Evolutionary conservation across 805 yeast genomes (phyloP).

Genomic region (Tetrapisispora nanseiensis): DNA sequence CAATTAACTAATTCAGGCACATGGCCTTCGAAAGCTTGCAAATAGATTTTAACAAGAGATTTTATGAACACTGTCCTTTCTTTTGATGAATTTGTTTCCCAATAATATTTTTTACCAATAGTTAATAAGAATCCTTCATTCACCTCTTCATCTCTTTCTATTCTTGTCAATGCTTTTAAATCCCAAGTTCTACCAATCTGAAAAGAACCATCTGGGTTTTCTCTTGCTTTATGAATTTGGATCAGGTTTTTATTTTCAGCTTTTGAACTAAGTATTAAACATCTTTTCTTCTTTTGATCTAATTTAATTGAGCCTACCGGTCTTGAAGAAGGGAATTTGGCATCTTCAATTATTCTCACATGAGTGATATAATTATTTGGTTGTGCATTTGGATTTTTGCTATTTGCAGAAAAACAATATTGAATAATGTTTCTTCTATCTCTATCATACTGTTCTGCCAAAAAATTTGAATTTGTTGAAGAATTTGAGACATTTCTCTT

Average conservation of each 20-base stretch:
- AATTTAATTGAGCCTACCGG: slow-evolving; percentile 50
- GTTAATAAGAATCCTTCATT: slow-evolving; percentile 48
- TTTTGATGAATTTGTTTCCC: slow-evolving; percentile 56
- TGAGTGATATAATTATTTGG: slow-evolving; percentile 65
- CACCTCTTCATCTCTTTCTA: slow-evolving; percentile 45
- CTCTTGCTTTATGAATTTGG: slow-evolving; percentile 77
- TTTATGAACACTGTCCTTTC: slow-evolving; percentile 52
- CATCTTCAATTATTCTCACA: slow-evolving; percentile 63
- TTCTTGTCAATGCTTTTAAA: slow-evolving; percentile 51
- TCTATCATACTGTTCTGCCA: slow-evolving; percentile 50
- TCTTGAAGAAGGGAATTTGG: slow-evolving; percentile 54
- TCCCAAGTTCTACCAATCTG: slow-evolving; percentile 95
- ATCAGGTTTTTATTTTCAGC: slow-evolving; percentile 61
- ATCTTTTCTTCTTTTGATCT: slow-evolving; percentile 49
- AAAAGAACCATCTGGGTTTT: slow-evolving; percentile 57
- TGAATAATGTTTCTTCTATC: slow-evolving; percentile 42
- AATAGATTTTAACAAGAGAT: slow-evolving; percentile 42
- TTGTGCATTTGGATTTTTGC: slow-evolving; percentile 32
- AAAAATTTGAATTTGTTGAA: slow-evolving; percentile 27
- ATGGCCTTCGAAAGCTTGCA: slow-evolving; percentile 46
- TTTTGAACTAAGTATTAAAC: slow-evolving; percentile 37
- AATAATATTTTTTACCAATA: slow-evolving; percentile 72
- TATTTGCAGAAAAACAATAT: slow-evolving; percentile 41
- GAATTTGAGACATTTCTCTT: slow-evolving; percentile 28
- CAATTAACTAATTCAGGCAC: slow-evolving; percentile 46